A percentile compares a stretch with the other conserved stretches of the same genome.
Evolutionary conservation across 2,329 filamentous ascomycete genomes (phyloP).

Genomic region (Beauveria asiatica): DNA sequence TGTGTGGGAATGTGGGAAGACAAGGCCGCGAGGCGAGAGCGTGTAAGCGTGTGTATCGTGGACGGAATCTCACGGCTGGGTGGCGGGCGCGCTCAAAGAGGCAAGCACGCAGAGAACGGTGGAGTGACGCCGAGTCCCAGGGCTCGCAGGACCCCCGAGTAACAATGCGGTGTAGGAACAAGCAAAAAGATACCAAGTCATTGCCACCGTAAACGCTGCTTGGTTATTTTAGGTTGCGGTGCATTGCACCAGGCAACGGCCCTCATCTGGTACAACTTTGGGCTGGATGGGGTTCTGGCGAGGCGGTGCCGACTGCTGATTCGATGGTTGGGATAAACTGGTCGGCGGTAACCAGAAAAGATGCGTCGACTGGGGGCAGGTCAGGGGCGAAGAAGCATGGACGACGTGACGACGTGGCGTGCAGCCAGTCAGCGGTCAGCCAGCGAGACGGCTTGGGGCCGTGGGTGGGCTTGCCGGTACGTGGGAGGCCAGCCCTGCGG

Average conservation of each 20-base stretch:
- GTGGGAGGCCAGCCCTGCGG: background rate
- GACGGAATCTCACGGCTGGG: background rate
- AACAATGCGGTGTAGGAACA: background rate
- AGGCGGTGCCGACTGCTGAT: background rate
- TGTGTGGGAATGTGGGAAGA: background rate
- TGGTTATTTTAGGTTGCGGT: slow-evolving; percentile 1
- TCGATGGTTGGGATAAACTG: background rate
- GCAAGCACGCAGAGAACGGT: background rate
- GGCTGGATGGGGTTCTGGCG: background rate
- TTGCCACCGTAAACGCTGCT: too few species aligned
- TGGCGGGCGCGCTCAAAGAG: slow-evolving; percentile 1
- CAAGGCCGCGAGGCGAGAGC: background rate
- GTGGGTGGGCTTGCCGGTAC: background rate
- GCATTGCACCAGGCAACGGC: background rate
- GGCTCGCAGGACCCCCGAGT: background rate
- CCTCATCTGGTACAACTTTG: slow-evolving; percentile 2
- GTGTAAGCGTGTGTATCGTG: slow-evolving; percentile 10
- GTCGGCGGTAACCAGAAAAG: slow-evolving; percentile 8
- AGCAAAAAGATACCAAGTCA: background rate
- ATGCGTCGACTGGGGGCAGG: background rate
- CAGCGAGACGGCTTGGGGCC: background rate
- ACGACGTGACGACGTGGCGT: background rate
- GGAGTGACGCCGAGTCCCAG: background rate
- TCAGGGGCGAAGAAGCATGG: background rate
- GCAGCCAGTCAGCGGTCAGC: slow-evolving; percentile 9